phyloP scores from a whole-genome alignment of 768 basidiomycete genomes.

The Asterophora parasitica region DNA sequence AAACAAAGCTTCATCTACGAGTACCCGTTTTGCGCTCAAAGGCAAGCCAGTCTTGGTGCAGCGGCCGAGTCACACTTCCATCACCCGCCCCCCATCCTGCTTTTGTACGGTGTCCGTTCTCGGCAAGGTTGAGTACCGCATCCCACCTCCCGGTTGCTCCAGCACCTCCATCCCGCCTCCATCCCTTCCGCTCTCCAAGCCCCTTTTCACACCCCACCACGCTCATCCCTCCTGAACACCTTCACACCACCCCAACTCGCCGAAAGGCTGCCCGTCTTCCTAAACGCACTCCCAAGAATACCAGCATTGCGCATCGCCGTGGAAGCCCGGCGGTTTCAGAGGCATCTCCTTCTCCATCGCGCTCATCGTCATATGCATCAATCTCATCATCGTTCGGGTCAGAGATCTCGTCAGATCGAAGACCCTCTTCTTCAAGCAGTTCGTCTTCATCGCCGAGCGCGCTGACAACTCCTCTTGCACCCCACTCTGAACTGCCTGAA shows the following conservation, averaged over 20 bases:
- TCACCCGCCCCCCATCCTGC: conserved; percentile 24
- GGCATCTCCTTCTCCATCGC: conserved; percentile 6
- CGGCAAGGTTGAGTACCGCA: neutral
- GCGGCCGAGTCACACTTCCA: conserved; percentile 19
- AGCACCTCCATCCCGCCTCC: conserved; percentile 1
- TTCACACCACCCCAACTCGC: neutral
- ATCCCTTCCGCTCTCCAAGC: conserved; percentile 3
- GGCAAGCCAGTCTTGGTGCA: conserved; percentile 14
- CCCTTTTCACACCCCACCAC: conserved; percentile 1
- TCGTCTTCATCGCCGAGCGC: conserved; percentile 6
- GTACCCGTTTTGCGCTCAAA: neutral
- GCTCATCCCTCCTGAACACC: neutral
- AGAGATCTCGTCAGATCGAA: neutral
- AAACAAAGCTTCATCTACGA: conserved; percentile 10
- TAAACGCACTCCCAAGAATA: conserved; percentile 2
- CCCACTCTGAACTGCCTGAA: neutral
- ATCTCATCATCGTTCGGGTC: neutral
- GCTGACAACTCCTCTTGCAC: conserved; percentile 1
- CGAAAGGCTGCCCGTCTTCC: conserved; percentile 8
- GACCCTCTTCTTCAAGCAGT: conserved; percentile 7
- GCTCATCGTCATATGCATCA: conserved; percentile 3
- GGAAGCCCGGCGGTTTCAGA: neutral
- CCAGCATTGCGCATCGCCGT: neutral
- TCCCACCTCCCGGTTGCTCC: neutral
- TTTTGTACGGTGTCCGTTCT: conserved; percentile 11